Base-by-base conservation (phyloP, 768 basidiomycete species). In the Phaeolepiota aurea region DNA sequence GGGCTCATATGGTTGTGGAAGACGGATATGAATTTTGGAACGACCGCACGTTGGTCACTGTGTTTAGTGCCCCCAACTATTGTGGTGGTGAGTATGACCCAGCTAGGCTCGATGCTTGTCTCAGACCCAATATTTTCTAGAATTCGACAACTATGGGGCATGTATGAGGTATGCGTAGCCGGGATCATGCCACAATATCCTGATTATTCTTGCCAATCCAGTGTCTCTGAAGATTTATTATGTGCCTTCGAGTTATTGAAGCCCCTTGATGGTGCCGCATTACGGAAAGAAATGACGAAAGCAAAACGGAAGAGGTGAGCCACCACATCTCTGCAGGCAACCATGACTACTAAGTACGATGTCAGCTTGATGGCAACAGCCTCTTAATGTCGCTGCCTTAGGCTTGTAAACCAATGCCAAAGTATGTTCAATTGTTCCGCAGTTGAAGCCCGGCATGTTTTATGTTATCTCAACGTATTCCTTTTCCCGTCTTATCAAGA, bases 11-110 rank as follows among this genome's bases (percentile, higher is more conserved):
- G 96, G 96, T 99, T 33, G 96, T 99, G 47, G 96, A 99, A 60
- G 90, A 93, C 55, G 94, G 94, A 5, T 97, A 98, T 56, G 96
- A 99, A 68, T 99, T 99, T 57, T 99, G 96, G 89, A 97, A 98
- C 53, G 96, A 99, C 54, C 78, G 96, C 50, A 97, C 96, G 36
- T 65, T 99, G 50, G 96, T 99, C 40, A 99, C 96, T 1, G 92
- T 99, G 41, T 99, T 99, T 64, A 94, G 91, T 52, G 96, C 96
- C 36, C 96, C 96, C 15, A 96, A 96, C 54, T 92, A 91, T 52
- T 92, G 90, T 56, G 90, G 89, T 62, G 89, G 92, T 94, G 51
- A 63, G 87, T 72, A 28, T 15, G 37, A n/a, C 14, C 40, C 20
- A 36, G 36, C 20, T 25, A 46, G 36, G 15, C 25, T 44, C 22